These are phyloP conservation scores for Lasiodiplodia citricola DNA, from an alignment of 2,329 filamentous ascomycete species.

Conservation along the genomic window DNA sequence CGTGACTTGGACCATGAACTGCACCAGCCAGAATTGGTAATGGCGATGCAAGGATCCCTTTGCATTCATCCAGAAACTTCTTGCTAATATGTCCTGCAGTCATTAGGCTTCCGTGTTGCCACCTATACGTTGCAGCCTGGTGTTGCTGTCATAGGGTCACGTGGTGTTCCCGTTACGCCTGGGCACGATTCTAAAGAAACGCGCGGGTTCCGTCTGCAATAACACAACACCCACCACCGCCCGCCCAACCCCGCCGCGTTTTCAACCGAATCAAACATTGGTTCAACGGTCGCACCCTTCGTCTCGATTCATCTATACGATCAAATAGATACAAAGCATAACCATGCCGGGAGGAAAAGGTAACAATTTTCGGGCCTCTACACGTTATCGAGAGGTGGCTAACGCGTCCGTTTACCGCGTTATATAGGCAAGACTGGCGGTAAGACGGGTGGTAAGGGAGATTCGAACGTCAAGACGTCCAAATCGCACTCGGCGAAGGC, in stretches of 20 bases:
- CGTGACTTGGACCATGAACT: neutral
- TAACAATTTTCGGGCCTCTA: slow-evolving; percentile 54
- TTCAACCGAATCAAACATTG: neutral
- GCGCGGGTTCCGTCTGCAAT: slow-evolving; percentile 21
- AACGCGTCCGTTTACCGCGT: slow-evolving; percentile 32
- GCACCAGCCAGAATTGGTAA: neutral
- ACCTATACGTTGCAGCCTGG: slow-evolving; percentile 8
- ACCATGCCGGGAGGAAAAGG: slow-evolving; percentile 87
- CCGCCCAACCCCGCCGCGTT: slow-evolving; percentile 17
- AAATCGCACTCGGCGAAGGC: slow-evolving; percentile 94
- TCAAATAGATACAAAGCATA: slow-evolving; percentile 2
- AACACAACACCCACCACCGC: slow-evolving; percentile 20
- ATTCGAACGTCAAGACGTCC: slow-evolving; percentile 81
- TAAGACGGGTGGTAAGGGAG: slow-evolving; percentile 85
- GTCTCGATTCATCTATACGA: neutral
- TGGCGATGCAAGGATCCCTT: neutral
- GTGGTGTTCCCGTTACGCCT: neutral
- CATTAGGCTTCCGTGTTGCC: slow-evolving; percentile 2
- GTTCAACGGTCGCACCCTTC: slow-evolving; percentile 15
- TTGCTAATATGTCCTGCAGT: slow-evolving; percentile 1
- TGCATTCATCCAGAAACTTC: neutral
- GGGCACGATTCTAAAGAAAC: slow-evolving; percentile 22
- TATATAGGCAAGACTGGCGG: slow-evolving; percentile 68
- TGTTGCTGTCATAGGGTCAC: slow-evolving; percentile 4
- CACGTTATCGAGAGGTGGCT: slow-evolving; percentile 32